Conservation (phyloP, 2,329 filamentous ascomycete genomes). For the Akanthomyces uredinophilus region DNA sequence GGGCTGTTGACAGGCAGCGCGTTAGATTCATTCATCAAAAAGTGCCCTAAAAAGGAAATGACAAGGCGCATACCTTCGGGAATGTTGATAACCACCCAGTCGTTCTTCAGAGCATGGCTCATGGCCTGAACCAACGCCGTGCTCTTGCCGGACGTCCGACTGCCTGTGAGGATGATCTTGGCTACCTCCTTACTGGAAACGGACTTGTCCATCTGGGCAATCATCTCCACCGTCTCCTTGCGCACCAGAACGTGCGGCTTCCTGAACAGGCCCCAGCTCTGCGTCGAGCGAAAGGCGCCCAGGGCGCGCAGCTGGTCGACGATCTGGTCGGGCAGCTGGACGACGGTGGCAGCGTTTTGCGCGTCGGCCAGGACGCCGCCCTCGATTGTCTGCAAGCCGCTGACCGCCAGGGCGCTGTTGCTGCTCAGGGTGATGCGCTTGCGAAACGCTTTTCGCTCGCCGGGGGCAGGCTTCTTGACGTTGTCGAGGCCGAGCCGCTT, state of each 20-base stretch:
- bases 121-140: constrained; percentile 79
- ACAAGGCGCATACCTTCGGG: constrained; percentile 69
- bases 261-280: constrained; percentile 83
- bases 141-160: constrained; percentile 77
- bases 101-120: constrained; percentile 72
- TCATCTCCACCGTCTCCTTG: constrained; percentile 69
- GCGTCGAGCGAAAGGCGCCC: constrained; percentile 85
- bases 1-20: constrained; percentile 43
- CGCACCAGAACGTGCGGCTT: constrained; percentile 74
- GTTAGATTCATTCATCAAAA: constrained; percentile 1
- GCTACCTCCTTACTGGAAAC: constrained; percentile 48
- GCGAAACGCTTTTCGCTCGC: constrained; percentile 80
- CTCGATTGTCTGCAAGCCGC: constrained; percentile 58
- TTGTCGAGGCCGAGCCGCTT: constrained; percentile 39
- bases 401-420: constrained; percentile 79
- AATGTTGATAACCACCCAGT: constrained; percentile 84
- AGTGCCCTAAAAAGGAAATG: background rate
- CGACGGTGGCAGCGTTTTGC: constrained; percentile 58
- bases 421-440: constrained; percentile 92
- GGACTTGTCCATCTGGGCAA: constrained; percentile 55
- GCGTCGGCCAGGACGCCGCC: constrained; percentile 48
- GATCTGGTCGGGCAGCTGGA: constrained; percentile 61
- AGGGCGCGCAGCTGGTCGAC: constrained; percentile 77
- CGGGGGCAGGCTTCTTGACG: constrained; percentile 57
- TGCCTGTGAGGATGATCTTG: constrained; percentile 66